Conservation (phyloP, 129 eudicot species). For the Lonicera japonica region DNA sequence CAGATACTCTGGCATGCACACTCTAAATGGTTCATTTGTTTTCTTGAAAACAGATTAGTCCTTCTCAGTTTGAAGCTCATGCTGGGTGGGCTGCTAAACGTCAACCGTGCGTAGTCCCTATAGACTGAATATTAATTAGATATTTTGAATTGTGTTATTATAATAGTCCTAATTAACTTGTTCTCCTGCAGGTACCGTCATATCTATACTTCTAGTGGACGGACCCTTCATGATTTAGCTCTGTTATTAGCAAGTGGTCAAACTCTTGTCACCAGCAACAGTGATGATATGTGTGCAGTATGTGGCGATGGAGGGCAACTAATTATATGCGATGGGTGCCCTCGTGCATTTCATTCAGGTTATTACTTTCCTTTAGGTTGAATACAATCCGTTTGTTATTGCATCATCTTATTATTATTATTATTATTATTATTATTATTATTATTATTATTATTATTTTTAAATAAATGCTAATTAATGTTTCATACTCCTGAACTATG, state of each 20-base stretch:
- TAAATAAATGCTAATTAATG: too few relatives aligned
- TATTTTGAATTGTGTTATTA: not conserved
- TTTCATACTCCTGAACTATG: too few relatives aligned
- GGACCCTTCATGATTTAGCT: constrained; percentile 87
- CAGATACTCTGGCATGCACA: not conserved
- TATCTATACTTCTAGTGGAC: constrained; percentile 66
- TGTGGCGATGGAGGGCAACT: constrained; percentile 90
- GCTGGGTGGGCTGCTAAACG: constrained; percentile 98
- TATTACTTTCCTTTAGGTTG: constrained; percentile 1
- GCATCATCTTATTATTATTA: too few relatives aligned
- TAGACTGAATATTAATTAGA: not conserved
- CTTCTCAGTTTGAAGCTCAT: constrained; percentile 95
- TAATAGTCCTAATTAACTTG: not conserved
- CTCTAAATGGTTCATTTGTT: not conserved
- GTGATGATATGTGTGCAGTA: constrained; percentile 94
- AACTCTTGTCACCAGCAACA: constrained; percentile 49
- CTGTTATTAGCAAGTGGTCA: constrained; percentile 78
- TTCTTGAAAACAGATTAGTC: constrained; percentile 65
- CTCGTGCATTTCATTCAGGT: constrained; percentile 96
- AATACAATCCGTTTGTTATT: too few relatives aligned
- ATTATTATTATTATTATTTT: too few relatives aligned
- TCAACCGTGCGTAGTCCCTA: constrained; percentile 72
- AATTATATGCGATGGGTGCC: constrained; percentile 73
- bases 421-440: too few relatives aligned
- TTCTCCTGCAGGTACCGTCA: constrained; percentile 67